Evolutionary conservation across 225 moss, liverwort and hornwort species (phyloP).

Genomic region (Straminergon stramineum): DNA sequence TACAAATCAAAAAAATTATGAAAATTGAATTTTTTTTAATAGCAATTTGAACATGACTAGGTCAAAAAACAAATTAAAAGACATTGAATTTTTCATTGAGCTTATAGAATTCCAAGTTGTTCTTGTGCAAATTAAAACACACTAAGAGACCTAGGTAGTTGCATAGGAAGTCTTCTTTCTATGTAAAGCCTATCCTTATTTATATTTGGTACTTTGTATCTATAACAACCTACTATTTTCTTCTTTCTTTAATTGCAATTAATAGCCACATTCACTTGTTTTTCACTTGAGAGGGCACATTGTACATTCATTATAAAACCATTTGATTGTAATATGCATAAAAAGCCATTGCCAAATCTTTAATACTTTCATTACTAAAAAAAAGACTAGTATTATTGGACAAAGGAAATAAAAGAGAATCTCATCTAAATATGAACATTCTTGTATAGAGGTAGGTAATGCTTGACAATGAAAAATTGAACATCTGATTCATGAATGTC

Average conservation of each 20-base stretch:
- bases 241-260: not conserved
- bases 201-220: not conserved
- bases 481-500: not conserved
- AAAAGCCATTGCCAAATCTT: not conserved
- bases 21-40: not conserved
- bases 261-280: not conserved
- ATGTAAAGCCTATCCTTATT: not conserved
- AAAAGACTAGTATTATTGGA: not conserved
- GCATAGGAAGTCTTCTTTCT: not conserved
- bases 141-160: not conserved
- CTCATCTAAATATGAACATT: not conserved
- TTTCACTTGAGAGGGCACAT: too few relatives aligned
- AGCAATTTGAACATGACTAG: not conserved
- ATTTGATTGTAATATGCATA: too few relatives aligned
- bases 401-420: not conserved
- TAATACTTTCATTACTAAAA: not conserved
- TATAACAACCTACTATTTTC: not conserved
- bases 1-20: not conserved
- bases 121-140: not conserved
- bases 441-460: not conserved
- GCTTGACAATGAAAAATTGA: not conserved
- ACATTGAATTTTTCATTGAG: not conserved
- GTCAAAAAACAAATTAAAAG: not conserved
- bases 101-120: not conserved
- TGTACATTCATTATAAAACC: too few relatives aligned